Conservation (phyloP, 306 rosid genomes). For the Dryas drummondii region DNA sequence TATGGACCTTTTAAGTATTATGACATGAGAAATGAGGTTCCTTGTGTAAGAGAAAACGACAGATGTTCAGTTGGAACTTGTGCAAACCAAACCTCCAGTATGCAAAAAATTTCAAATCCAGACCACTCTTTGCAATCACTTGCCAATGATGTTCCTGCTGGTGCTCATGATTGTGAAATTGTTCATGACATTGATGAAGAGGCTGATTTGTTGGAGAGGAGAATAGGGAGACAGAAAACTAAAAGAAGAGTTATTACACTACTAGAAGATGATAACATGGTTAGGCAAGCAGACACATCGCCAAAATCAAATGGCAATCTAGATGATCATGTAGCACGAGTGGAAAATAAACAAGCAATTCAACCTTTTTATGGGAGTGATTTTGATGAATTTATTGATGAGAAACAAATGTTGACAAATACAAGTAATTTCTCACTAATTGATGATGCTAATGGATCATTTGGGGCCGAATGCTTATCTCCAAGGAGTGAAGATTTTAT, state of each 20-base stretch:
- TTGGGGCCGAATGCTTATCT: slow-evolving; percentile 26
- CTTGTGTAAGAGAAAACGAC: slow-evolving; percentile 47
- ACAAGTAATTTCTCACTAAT: slow-evolving; percentile 20
- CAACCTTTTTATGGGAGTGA: slow-evolving; percentile 9
- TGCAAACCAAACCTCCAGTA: slow-evolving; percentile 33
- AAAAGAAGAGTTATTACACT: slow-evolving; percentile 63
- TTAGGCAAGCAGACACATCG: slow-evolving; percentile 25
- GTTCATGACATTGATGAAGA: slow-evolving; percentile 35
- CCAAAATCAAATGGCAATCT: slow-evolving; percentile 33
- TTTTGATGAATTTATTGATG: slow-evolving; percentile 14
- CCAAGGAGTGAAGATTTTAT: slow-evolving; percentile 42
- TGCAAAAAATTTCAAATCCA: slow-evolving; percentile 14
- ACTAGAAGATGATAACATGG: slow-evolving; percentile 36
- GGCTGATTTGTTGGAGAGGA: slow-evolving; percentile 41
- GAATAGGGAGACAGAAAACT: slow-evolving; percentile 54
- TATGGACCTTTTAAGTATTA: slow-evolving; percentile 28
- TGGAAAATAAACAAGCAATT: slow-evolving; percentile 25
- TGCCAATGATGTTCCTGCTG: slow-evolving; percentile 37
- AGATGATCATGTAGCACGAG: slow-evolving; percentile 33
- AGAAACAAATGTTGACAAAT: slow-evolving; percentile 28
- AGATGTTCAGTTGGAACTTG: slow-evolving; percentile 30
- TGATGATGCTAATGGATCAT: slow-evolving; percentile 35
- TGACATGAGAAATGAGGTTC: slow-evolving; percentile 40
- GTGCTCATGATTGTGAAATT: slow-evolving; percentile 31
- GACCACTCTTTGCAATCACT: slow-evolving; percentile 8